phyloP scores from a whole-genome alignment of 2,329 filamentous ascomycete genomes.

The Acephala macrosclerotiorum region DNA sequence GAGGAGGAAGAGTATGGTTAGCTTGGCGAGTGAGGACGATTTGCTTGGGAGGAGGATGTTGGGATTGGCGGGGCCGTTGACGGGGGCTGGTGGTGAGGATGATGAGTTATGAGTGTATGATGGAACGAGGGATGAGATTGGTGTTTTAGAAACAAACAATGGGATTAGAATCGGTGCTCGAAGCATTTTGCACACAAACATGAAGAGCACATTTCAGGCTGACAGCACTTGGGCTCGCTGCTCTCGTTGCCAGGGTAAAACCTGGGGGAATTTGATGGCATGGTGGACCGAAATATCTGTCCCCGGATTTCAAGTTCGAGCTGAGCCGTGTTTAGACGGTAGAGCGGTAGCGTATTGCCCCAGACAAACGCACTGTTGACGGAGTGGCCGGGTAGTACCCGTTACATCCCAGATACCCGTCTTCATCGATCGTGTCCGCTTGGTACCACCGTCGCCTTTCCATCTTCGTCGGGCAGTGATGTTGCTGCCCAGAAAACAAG shows the following conservation, averaged over 20 bases:
- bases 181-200: neutral
- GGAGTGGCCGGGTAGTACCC: neutral
- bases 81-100: constrained; percentile 46
- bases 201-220: neutral
- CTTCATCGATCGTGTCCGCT: neutral
- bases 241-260: too few relatives aligned
- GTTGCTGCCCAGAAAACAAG: too few relatives aligned
- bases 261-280: too few relatives aligned
- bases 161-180: neutral
- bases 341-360: too few relatives aligned
- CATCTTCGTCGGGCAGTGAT: too few relatives aligned
- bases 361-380: neutral
- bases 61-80: constrained; percentile 59
- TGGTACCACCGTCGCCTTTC: too few relatives aligned
- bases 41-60: constrained; percentile 62
- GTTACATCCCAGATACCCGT: neutral
- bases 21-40: constrained; percentile 63
- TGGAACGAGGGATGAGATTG: neutral
- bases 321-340: too few relatives aligned
- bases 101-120: constrained; percentile 31
- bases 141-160: neutral
- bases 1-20: constrained; percentile 56
- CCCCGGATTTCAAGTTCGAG: too few relatives aligned
- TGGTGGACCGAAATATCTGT: too few relatives aligned
- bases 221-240: neutral